Conservation (phyloP, 2,329 filamentous ascomycete species). For the Sporothrix curviconia region DNA sequence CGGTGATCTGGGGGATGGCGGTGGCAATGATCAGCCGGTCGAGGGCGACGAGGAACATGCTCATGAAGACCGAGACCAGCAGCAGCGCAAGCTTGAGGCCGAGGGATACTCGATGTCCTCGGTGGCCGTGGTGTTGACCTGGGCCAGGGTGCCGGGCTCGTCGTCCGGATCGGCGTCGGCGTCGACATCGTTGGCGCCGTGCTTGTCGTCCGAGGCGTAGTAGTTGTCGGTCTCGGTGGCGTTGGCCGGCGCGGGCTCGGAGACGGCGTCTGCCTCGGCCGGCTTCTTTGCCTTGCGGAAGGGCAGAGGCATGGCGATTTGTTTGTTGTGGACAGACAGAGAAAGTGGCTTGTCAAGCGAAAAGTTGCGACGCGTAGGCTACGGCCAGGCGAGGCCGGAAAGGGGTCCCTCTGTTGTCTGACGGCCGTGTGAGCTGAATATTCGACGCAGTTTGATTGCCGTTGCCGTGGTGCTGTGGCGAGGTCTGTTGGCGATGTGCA, state of each 20-base stretch:
- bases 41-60: constrained; percentile 34
- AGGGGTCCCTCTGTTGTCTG: too few relatives aligned
- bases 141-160: constrained; percentile 16
- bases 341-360: too few relatives aligned
- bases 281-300: constrained; percentile 12
- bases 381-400: too few relatives aligned
- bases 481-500: too few relatives aligned
- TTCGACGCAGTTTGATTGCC: too few relatives aligned
- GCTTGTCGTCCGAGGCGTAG: not conserved
- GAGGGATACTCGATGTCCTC: constrained; percentile 29
- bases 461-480: too few relatives aligned
- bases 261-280: constrained; percentile 6
- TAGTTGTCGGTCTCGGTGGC: not conserved
- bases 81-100: constrained; percentile 27
- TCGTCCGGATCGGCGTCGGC: not conserved
- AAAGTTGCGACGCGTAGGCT: too few relatives aligned
- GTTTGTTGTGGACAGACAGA: too few relatives aligned
- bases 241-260: not conserved
- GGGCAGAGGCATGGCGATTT: not conserved
- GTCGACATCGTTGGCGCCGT: not conserved
- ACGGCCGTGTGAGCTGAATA: too few relatives aligned
- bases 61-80: constrained; percentile 29
- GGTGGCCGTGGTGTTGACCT: constrained; percentile 20
- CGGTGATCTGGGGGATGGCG: constrained; percentile 19
- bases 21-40: constrained; percentile 26